These are phyloP conservation scores for Blastomyces silverae DNA, from an alignment of 2,329 filamentous ascomycete species.

Conservation along the genomic window DNA sequence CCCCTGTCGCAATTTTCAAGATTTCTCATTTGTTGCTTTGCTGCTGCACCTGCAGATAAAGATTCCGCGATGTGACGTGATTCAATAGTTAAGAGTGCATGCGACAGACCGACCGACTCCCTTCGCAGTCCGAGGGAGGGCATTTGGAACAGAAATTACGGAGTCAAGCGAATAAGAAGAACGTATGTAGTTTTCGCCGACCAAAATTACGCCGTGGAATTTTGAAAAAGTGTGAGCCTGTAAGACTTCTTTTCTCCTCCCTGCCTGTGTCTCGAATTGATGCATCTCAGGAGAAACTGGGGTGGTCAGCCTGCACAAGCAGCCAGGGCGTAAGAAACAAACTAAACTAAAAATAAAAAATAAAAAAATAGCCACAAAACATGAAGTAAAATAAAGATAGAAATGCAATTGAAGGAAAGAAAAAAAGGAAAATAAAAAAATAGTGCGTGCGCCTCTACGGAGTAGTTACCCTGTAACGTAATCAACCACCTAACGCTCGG, in stretches of 20 bases:
- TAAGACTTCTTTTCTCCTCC: background rate
- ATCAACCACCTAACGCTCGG: no score
- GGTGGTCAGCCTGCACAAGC: no score
- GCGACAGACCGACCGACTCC: no score
- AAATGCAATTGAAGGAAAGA: no score
- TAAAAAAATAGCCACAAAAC: no score
- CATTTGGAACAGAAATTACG: background rate
- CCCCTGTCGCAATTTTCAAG: background rate
- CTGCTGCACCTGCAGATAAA: background rate
- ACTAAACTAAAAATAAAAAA: no score
- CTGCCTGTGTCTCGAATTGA: background rate
- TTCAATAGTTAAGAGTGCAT: background rate
- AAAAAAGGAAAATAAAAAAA: background rate
- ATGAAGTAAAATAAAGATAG: no score
- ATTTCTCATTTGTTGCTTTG: background rate
- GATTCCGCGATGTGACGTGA: slow-evolving; percentile 7
- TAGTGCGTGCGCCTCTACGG: no score
- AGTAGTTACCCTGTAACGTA: no score
- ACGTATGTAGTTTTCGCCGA: background rate
- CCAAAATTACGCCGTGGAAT: background rate
- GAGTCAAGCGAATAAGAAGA: background rate
- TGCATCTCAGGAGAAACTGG: background rate
- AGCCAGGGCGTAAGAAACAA: background rate
- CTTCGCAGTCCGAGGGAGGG: background rate
- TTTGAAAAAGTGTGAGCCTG: no score